Evolutionary conservation across 129 eudicot species (phyloP), one percentile per base, ranked within the genome.

Genomic region (Deinandra increscens): DNA sequence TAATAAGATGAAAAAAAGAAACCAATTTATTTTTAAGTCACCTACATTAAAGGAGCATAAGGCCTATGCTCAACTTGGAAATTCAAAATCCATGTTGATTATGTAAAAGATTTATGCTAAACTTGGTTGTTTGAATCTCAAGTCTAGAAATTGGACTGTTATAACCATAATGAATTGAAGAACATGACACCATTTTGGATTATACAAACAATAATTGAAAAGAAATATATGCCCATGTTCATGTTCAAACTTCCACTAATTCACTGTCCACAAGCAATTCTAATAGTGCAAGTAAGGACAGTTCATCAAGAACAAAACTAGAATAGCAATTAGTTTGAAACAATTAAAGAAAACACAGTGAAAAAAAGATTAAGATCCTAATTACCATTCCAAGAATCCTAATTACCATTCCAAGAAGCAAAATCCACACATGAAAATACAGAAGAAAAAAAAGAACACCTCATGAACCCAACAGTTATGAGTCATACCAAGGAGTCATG

Each of bases 231-330:
- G 23, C 18, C 23, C 49, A 29, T 69, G 7, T 13, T 64, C 38
- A 73, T 36, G 15, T 54, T 61, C 58, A 45, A 55, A 18, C 56
- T 6, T 33, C 67, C 59, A 19, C 34, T 65, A 42, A 70, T 41
- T 34, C 73, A 70, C 37, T 36, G 17, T 48, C 53, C 38, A 74
- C 66, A 70, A 39, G 46, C 61, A 33, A 4, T 42, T 68, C 22
- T 61, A n/a, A n/a, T n/a, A n/a, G n/a, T n/a, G n/a, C n/a, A n/a
- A n/a, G 4, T 50, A 19, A 51, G 59, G 4, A 11, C 4, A 43
- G 20, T 49, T 43, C 44, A 77, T 12, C 46, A 67, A 59, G 56
- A 72, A 72, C 11, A 53, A 53, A 68, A 46, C 19, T 50, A 44
- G n/a, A 37, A 22, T 42, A 44, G 22, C 12, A 33, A 48, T 41